These are phyloP conservation scores for Xylaria grammica DNA, from an alignment of 495 filamentous ascomycete genomes.

Conservation along the genomic window DNA sequence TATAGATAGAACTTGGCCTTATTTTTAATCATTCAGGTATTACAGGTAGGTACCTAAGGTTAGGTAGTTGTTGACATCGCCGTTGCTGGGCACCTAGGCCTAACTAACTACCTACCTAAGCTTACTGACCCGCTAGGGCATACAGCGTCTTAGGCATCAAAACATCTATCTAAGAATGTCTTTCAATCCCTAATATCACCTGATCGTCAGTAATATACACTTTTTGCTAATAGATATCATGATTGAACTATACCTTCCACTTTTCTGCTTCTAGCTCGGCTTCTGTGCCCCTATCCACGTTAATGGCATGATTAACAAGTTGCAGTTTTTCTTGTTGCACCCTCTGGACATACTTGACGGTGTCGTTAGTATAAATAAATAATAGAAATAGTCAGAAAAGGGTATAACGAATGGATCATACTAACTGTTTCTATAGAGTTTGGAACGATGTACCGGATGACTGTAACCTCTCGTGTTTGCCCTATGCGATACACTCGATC, in stretches of 20 bases:
- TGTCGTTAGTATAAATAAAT: neutral
- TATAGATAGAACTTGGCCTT: no score
- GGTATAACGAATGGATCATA: neutral
- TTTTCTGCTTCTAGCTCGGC: neutral
- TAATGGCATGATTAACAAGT: conserved; percentile 11
- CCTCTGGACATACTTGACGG: conserved; percentile 6
- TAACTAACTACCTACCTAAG: no score
- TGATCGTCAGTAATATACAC: neutral
- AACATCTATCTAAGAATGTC: neutral
- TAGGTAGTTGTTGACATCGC: no score
- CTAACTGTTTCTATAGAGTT: conserved; percentile 23
- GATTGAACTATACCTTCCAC: neutral
- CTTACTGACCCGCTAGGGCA: no score
- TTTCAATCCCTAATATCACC: neutral
- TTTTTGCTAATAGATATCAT: neutral
- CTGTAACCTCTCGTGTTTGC: conserved; percentile 29
- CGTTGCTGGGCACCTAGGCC: no score
- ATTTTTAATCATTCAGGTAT: no score
- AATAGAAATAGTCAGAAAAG: no score
- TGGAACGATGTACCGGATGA: conserved; percentile 32
- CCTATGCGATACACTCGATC: conserved; percentile 39
- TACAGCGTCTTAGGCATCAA: no score
- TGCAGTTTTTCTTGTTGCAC: conserved; percentile 17
- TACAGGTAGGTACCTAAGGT: no score
- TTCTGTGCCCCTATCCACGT: neutral